Evolutionary conservation across 2,329 filamentous ascomycete species (phyloP).

Genomic region (Pseudocercospora vitis): DNA sequence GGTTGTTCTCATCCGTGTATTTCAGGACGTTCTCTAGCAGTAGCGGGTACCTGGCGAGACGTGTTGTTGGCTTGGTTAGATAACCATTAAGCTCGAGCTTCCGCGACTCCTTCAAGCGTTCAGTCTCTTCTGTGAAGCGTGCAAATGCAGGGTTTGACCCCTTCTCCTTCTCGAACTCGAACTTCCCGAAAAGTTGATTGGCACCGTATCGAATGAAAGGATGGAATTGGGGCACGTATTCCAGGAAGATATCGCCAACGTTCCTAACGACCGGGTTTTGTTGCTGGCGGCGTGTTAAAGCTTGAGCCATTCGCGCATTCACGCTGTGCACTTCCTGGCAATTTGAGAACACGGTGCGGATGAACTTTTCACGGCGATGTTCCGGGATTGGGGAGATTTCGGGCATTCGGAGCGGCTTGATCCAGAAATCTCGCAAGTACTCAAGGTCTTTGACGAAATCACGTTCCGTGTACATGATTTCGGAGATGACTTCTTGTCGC

Average conservation of each 20-base stretch:
- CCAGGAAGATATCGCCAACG: conserved; percentile 90
- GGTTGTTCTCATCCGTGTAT: conserved; percentile 82
- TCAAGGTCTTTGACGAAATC: conserved; percentile 99
- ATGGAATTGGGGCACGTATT: conserved; percentile 87
- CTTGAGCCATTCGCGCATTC: conserved; percentile 82
- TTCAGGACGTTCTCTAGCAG: conserved; percentile 89
- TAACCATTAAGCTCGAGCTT: conserved; percentile 98
- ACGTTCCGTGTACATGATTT: conserved; percentile 96
- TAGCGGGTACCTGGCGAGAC: conserved; percentile 89
- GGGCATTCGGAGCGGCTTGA: conserved; percentile 79
- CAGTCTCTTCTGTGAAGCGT: conserved; percentile 93
- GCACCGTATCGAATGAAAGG: conserved; percentile 96
- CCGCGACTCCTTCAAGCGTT: conserved; percentile 90
- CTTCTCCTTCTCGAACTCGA: conserved; percentile 96
- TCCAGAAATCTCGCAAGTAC: conserved; percentile 98
- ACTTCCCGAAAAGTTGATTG: conserved; percentile 94
- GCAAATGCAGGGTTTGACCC: conserved; percentile 79
- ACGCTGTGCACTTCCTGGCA: conserved; percentile 92
- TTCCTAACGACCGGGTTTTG: conserved; percentile 84
- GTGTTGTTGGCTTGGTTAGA: conserved; percentile 93
- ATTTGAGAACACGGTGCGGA: conserved; percentile 93
- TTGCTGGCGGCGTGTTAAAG: conserved; percentile 87
- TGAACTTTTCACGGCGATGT: conserved; percentile 82
- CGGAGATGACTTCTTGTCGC: conserved; percentile 94
- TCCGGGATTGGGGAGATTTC: conserved; percentile 83